Evolutionary conservation across 441 rosid species (phyloP).

Genomic region (Biscutella auriculata): DNA sequence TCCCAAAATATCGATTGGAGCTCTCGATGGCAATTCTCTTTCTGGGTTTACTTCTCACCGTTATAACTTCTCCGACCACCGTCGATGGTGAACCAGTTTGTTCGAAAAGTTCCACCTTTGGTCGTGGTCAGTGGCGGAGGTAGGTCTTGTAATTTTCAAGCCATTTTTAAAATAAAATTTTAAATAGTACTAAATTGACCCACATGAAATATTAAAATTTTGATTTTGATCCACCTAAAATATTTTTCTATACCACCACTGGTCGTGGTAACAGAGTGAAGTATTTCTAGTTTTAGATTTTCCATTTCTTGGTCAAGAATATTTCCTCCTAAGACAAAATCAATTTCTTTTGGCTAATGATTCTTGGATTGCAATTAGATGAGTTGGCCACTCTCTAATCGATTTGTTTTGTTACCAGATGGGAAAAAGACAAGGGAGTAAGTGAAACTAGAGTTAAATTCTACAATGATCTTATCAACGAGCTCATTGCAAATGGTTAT

Average conservation of each 20-base stretch:
- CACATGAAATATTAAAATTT: too few relatives aligned
- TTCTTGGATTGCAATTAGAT: not conserved
- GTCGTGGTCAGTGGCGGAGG: constrained; percentile 21
- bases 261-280: too few relatives aligned
- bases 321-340: constrained; percentile 20
- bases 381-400: not conserved
- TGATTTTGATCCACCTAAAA: too few relatives aligned
- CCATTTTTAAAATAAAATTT: too few relatives aligned
- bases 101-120: constrained; percentile 13
- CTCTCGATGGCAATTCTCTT: constrained; percentile 16
- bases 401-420: constrained; percentile 17
- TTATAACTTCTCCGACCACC: constrained; percentile 6
- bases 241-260: too few relatives aligned
- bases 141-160: too few relatives aligned
- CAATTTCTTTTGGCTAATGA: not conserved
- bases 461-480: constrained; percentile 37
- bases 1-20: too few relatives aligned
- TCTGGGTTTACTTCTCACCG: constrained; percentile 16
- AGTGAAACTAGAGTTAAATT: constrained; percentile 29
- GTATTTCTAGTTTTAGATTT: too few relatives aligned
- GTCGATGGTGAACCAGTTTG: constrained; percentile 10
- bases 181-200: too few relatives aligned
- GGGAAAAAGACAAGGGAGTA: constrained; percentile 34
- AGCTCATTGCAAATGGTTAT: constrained; percentile 29
- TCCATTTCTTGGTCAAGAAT: constrained; percentile 29